These are phyloP conservation scores for Clohesyomyces aquaticus DNA, from an alignment of 495 filamentous ascomycete genomes.

Conservation along the genomic window DNA sequence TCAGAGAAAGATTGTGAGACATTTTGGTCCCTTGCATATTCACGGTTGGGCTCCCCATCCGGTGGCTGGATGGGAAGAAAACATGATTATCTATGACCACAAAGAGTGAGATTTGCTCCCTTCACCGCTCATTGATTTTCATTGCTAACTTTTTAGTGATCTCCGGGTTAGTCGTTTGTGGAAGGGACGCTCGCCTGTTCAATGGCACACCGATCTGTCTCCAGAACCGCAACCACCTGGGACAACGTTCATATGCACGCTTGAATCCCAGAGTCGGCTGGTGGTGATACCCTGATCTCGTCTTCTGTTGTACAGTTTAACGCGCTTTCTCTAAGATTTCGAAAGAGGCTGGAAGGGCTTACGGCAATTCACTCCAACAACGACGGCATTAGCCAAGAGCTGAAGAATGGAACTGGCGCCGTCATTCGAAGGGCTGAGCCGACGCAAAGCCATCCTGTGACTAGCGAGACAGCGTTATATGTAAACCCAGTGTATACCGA, in stretches of 20 bases:
- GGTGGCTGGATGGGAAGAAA: background rate
- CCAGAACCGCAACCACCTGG: background rate
- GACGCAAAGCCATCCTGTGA: background rate
- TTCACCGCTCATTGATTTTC: too few relatives aligned
- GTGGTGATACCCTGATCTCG: background rate
- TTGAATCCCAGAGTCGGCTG: background rate
- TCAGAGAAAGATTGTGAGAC: background rate
- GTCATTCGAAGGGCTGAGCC: background rate
- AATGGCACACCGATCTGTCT: background rate
- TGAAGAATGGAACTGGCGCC: background rate
- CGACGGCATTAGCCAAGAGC: background rate
- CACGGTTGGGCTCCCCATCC: slow-evolving; percentile 4
- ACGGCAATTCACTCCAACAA: slow-evolving; percentile 1
- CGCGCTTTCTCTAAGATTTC: slow-evolving; percentile 1
- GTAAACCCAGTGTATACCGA: slow-evolving; percentile 2
- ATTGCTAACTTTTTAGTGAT: too few relatives aligned
- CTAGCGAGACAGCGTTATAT: background rate
- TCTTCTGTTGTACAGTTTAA: background rate
- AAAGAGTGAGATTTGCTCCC: too few relatives aligned
- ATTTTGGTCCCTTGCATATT: background rate
- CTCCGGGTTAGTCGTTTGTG: background rate
- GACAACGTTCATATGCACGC: background rate
- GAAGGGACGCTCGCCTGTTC: background rate
- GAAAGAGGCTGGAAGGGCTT: slow-evolving; percentile 1
- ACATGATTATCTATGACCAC: background rate